phyloP scores from a whole-genome alignment of 768 basidiomycete genomes.

The Pisolithus orientalis region DNA sequence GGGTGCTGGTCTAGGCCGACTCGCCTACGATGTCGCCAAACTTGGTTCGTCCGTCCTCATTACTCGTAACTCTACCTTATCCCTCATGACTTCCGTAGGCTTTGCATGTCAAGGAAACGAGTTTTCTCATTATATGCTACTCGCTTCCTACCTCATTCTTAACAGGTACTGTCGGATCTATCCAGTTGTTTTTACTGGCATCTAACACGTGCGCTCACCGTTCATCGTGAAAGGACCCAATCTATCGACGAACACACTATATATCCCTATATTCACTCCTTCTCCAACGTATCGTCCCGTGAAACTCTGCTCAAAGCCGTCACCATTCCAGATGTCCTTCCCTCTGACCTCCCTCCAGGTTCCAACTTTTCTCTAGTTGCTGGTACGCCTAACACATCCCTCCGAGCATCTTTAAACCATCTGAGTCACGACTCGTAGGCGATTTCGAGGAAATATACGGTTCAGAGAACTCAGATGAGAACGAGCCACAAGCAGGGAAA shows the following conservation, averaged over 20 bases:
- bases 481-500: conserved; percentile 63
- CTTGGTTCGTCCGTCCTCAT: conserved; percentile 45
- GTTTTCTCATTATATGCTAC: conserved; percentile 93
- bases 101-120: conserved; percentile 93
- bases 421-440: conserved; percentile 35
- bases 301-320: conserved; percentile 60
- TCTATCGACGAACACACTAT: conserved; percentile 64
- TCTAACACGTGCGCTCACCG: neutral
- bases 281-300: conserved; percentile 69
- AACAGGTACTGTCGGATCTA: conserved; percentile 55
- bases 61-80: neutral
- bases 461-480: conserved; percentile 36
- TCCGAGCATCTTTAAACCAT: neutral
- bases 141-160: conserved; percentile 81
- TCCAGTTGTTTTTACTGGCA: neutral
- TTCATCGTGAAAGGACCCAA: conserved; percentile 44
- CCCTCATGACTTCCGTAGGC: conserved; percentile 37
- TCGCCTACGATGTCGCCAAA: conserved; percentile 84
- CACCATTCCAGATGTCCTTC: conserved; percentile 77
- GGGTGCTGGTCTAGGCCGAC: conserved; percentile 81
- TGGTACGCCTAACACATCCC: conserved; percentile 37
- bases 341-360: conserved; percentile 58
- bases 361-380: conserved; percentile 82
- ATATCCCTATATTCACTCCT: conserved; percentile 88
- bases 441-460: conserved; percentile 95